Evolutionary conservation across 371 early-diverging fungal species (phyloP).

Genomic region (Mucor plumbeus): DNA sequence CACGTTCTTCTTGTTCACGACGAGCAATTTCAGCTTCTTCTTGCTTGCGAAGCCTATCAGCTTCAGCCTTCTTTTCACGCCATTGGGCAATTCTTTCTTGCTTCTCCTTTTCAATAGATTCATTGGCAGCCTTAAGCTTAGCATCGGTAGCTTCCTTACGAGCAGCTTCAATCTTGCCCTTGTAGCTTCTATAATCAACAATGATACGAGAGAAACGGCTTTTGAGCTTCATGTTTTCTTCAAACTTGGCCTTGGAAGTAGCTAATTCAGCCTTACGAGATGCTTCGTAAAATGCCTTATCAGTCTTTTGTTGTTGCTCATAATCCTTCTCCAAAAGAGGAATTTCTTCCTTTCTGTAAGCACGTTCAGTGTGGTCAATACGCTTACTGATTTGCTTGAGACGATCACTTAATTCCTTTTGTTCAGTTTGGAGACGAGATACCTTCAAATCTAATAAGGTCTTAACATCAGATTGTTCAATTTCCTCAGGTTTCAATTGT

Average conservation of each 20-base stretch:
- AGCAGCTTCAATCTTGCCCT: constrained; percentile 61
- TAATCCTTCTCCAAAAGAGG: constrained; percentile 92
- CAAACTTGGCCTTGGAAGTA: constrained; percentile 68
- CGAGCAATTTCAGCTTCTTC: constrained; percentile 51
- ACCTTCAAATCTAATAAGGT: constrained; percentile 86
- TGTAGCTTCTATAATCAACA: constrained; percentile 77
- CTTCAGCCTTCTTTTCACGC: constrained; percentile 57
- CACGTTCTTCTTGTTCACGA: constrained; percentile 34
- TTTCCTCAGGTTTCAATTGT: constrained; percentile 81
- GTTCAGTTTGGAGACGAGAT: constrained; percentile 90
- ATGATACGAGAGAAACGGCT: constrained; percentile 77
- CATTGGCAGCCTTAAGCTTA: constrained; percentile 54
- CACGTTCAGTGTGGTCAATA: constrained; percentile 95
- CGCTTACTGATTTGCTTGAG: constrained; percentile 79
- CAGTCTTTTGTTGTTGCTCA: constrained; percentile 85
- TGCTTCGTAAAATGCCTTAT: constrained; percentile 81
- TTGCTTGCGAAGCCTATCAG: constrained; percentile 39
- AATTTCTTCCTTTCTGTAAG: constrained; percentile 93
- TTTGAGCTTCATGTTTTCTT: constrained; percentile 80
- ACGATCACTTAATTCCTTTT: constrained; percentile 77
- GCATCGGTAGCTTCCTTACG: constrained; percentile 60
- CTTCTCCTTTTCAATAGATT: constrained; percentile 75
- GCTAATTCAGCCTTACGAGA: constrained; percentile 72
- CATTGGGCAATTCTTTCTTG: constrained; percentile 64
- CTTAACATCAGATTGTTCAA: constrained; percentile 85